Base-by-base conservation (phyloP, 2,329 filamentous ascomycete species). In the Fusarium lyarnte region DNA sequence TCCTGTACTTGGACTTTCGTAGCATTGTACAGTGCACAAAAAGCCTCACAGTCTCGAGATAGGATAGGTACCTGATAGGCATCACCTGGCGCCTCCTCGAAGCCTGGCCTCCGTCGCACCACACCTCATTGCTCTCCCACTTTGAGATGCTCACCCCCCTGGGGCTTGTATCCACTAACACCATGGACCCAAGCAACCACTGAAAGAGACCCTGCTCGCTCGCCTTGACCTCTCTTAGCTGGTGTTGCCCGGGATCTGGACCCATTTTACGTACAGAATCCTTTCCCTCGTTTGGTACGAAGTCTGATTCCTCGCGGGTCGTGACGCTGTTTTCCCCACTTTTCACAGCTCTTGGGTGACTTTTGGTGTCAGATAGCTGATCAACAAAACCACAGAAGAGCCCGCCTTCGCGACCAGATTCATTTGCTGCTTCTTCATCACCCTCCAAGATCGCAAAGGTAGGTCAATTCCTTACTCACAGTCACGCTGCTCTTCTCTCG, bases 341-440 rank as follows among this genome's bases (percentile, higher is more conserved):
- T 70, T 78, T 76, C 67, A 66, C 62, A 66, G 58, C 74, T 60
- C 74, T 77, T 75, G 63, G 73, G 33, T 69, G 73, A 66, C 63
- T 75, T 63, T 52, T 75, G 66, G 65, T 69, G 70, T 58, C 66
- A 64, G 69, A 69, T 69, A 75, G 66, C 73, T 76, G 74, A 78
- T 77, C 70, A 78, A 77, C 76, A 78, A 78, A 78, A 78, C 70
- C 75, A 77, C 42, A 74, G 74, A 70, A 70, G 63, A 76, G 66
- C 76, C 76, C 76, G 71, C 76, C 76, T 67, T 77, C 70, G 75
- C 76, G 74, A 74, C 67, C 67, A 68, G 53, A 69, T 27, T 73
- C 58, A 41, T 47, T 77, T 69, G 70, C 66, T 77, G 74, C 70
- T 77, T 78, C 76, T 77, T 61, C 76, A 78, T 77, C 76, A 78